Evolutionary conservation across 106 monocot species (phyloP).

Genomic region (Dendrobium huoshanense): DNA sequence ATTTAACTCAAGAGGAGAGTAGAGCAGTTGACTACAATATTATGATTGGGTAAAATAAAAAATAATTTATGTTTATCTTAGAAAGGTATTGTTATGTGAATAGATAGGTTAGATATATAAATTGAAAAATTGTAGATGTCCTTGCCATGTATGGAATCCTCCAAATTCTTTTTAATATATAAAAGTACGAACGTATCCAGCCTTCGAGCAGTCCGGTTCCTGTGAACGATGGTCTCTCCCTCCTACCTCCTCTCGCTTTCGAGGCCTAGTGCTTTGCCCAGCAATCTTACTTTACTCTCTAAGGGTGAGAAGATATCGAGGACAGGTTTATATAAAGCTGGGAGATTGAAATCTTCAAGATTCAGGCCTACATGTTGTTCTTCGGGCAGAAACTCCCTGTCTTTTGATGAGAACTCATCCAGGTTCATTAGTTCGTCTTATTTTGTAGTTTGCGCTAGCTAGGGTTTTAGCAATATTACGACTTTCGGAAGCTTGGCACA

Average conservation of each 20-base stretch:
- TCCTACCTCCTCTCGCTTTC: neutral
- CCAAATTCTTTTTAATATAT: too few relatives aligned
- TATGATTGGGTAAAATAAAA: too few relatives aligned
- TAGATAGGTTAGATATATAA: too few relatives aligned
- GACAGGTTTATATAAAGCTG: neutral
- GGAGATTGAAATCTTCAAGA: neutral
- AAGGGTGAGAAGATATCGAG: neutral
- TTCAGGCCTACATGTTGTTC: neutral
- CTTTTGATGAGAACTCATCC: neutral
- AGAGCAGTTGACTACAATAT: too few relatives aligned
- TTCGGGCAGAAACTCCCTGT: neutral
- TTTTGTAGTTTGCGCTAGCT: neutral
- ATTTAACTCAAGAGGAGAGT: too few relatives aligned
- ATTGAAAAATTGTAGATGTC: too few relatives aligned
- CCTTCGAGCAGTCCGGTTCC: neutral
- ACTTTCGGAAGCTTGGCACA: too few relatives aligned
- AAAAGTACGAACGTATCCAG: too few relatives aligned
- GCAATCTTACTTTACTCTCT: neutral
- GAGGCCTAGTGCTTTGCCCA: neutral
- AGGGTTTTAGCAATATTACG: neutral
- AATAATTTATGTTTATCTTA: too few relatives aligned
- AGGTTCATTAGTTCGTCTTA: neutral
- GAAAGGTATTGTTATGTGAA: too few relatives aligned
- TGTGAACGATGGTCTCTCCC: neutral
- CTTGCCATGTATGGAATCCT: too few relatives aligned